Base-by-base conservation (phyloP, 768 basidiomycete species). In the Pisolithus orientalis region DNA sequence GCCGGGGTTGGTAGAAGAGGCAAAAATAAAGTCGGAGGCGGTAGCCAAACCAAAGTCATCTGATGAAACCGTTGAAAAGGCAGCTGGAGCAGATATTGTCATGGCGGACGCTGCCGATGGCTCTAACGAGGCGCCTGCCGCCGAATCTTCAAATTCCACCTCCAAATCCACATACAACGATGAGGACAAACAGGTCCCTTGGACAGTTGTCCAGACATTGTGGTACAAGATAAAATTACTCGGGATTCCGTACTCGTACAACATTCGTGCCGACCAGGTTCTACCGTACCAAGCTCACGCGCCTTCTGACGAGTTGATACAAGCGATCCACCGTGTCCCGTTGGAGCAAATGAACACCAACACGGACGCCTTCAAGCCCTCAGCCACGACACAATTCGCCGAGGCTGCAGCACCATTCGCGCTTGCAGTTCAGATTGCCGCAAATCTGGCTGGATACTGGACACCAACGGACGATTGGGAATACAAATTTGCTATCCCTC, bases 211-310 rank as follows among this genome's bases (percentile, higher is more conserved):
- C 8, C 87, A 90, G 59, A 78, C 71, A n/a, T 72, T 73, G 13
- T 63, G 72, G 6, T 92, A 91, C 69, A 83, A 79, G 60, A 72
- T 90, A 50, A 82, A 83, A 59, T 71, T 92, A 13, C 72, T 90
- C 17, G 84, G 76, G 27, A 73, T 85, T 32, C 72, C 75, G 2
- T 74, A 74, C 50, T 69, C 75, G 8, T 72, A 75, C 50, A 63
- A 73, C 53, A 67, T 83, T 34, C 69, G 72, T 6, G 87, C 85
- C 55, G 70, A 75, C 14, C 73, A 76, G 50, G 77, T 90, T 4
- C 73, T 92, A 5, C 90, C 90, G 27, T 91, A 91, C 60, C 85
- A 85, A 60, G 83, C 85, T 2, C 77, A 87, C 54, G 69, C 75
- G 5, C 82, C 82, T 6, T 66, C 80, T 1, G 65, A 73, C 5